Evolutionary conservation across 2,329 filamentous ascomycete species (phyloP), one percentile per base, ranked within the genome.

Genomic region (Beauveria australis): DNA sequence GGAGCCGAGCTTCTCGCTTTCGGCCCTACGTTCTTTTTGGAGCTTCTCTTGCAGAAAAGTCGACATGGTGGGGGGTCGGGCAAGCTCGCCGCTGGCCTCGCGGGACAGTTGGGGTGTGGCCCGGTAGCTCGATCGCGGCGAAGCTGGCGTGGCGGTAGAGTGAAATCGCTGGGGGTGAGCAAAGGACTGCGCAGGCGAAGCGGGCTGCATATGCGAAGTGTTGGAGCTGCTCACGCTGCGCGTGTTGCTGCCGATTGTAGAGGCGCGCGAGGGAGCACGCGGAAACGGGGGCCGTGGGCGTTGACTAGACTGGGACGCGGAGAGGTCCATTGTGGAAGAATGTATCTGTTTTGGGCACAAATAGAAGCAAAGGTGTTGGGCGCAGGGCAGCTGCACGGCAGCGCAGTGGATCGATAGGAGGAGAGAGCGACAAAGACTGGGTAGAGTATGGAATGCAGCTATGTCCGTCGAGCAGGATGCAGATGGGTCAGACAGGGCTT

Each of bases 21-120:
- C 81, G 0, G 75, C 74, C 58, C 71, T 77, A 40, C 81, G 76
- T 65, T 82, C 79, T 30, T 73, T 78, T 53, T 79, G 76, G n/a
- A 85, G 70, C 63, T 76, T 79, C 66, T 84, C 81, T 52, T 83
- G 82, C 2, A 85, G 72, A 55, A 83, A 80, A 18, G 72, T 77
- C 0, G 82, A 85, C 16, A 79, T 70, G 0, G 75, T 73, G 28
- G 70, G 69, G 48, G 74, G 76, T 18, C 74, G 74, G 4, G 69
- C 64, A 3, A 74, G 70, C 22, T 82, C 79, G 33, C 72, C 71
- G 44, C 73, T 74, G 19, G 73, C 69, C 61, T 78, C 74, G 64
- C 75, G 72, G 12, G 76, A 76, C n/a, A 78, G 64, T 41, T 72
- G 73, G 4, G 78, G 76, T 22, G 73, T 71, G n/a, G 76, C 73